Evolutionary conservation across 2,329 filamentous ascomycete genomes (phyloP).

Genomic region (Penicillium sp.): DNA sequence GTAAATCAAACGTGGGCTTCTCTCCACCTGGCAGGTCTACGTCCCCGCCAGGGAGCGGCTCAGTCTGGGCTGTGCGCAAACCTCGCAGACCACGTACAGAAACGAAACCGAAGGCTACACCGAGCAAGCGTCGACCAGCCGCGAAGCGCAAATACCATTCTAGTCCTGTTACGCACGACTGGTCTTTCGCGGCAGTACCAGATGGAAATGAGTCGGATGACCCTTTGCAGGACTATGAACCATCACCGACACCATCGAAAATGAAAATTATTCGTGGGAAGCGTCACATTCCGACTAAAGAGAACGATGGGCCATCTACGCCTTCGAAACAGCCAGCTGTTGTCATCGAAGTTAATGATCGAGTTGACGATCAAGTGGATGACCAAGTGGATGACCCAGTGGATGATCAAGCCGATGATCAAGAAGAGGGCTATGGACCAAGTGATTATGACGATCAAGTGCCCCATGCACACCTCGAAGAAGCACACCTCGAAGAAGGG

Average conservation of each 20-base stretch:
- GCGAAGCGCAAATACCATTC: conserved; percentile 30
- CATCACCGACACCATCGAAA: conserved; percentile 33
- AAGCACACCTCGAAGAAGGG: neutral
- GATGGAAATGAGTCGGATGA: conserved; percentile 45
- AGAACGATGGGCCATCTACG: neutral
- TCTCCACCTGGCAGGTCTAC: conserved; percentile 19
- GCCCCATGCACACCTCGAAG: neutral
- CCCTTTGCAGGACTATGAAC: conserved; percentile 39
- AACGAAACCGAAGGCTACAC: conserved; percentile 22
- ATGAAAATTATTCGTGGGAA: conserved; percentile 26
- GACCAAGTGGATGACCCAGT: neutral
- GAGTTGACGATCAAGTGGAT: neutral
- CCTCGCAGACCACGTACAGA: conserved; percentile 28
- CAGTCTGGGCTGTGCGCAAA: conserved; percentile 40
- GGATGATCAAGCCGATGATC: no score
- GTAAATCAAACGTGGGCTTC: conserved; percentile 11
- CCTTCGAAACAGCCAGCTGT: neutral
- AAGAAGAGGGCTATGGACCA: neutral
- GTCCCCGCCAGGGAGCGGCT: conserved; percentile 39
- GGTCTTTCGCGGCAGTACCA: conserved; percentile 38
- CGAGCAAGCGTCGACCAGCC: conserved; percentile 17
- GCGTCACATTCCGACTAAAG: conserved; percentile 5
- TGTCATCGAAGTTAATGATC: neutral
- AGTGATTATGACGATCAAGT: neutral
- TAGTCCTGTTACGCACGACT: conserved; percentile 35